phyloP scores from a whole-genome alignment of 2,329 filamentous ascomycete species.

The Cladosporium sp. region DNA sequence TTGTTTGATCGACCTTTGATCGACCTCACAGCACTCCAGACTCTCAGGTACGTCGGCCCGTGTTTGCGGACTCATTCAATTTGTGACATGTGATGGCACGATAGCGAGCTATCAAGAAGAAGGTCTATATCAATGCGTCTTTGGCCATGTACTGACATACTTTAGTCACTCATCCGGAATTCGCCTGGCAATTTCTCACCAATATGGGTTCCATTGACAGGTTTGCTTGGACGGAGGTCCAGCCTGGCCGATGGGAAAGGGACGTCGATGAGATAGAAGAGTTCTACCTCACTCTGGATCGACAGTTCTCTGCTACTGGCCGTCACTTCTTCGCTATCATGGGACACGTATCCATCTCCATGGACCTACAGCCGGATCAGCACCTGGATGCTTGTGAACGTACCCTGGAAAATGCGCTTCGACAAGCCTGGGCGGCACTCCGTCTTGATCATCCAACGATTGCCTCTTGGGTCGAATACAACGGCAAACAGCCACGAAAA shows the following conservation, averaged over 20 bases:
- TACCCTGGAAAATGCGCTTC: background rate
- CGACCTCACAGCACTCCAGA: background rate
- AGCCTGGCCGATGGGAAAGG: background rate
- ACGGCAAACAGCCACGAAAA: conserved; percentile 3
- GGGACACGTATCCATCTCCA: conserved; percentile 2
- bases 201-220: conserved; percentile 5
- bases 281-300: conserved; percentile 4
- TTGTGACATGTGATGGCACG: background rate
- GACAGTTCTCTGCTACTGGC: conserved; percentile 1
- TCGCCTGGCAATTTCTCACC: no score
- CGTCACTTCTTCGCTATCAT: conserved; percentile 9
- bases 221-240: conserved; percentile 5
- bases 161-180: no score
- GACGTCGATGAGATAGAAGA: conserved; percentile 6
- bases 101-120: background rate
- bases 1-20: no score
- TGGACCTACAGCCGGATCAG: background rate
- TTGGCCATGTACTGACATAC: background rate
- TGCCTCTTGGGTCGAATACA: conserved; percentile 6
- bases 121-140: background rate
- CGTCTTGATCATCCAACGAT: conserved; percentile 2
- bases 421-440: background rate
- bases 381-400: background rate
- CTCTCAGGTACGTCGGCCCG: background rate
- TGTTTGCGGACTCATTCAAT: background rate